Evolutionary conservation across 2,329 filamentous ascomycete species (phyloP).

Genomic region (Microdochium trichocladiopsis): DNA sequence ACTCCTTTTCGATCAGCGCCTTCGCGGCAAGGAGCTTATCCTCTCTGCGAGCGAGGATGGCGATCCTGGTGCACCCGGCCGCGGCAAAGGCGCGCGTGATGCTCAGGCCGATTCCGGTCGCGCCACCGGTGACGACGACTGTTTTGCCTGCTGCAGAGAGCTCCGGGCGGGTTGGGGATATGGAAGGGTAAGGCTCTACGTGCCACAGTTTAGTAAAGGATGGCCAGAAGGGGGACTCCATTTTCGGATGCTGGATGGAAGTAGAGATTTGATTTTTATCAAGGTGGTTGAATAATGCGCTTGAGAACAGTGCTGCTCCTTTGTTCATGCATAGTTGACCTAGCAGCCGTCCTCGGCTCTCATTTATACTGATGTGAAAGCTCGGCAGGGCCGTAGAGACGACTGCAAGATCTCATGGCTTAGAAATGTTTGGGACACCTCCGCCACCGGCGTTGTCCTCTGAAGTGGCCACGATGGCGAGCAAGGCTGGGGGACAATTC

Average conservation of each 20-base stretch:
- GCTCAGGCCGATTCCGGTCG: slow-evolving; percentile 16
- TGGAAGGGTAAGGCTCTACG: slow-evolving; percentile 9
- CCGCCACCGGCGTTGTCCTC: background rate
- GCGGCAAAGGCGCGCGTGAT: slow-evolving; percentile 14
- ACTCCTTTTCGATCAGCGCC: slow-evolving; percentile 5
- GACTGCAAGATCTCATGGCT: background rate
- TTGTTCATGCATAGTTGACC: background rate
- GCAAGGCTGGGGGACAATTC: background rate
- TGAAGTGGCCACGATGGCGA: background rate
- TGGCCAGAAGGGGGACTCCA: background rate
- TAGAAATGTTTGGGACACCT: background rate
- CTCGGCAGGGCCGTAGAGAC: background rate
- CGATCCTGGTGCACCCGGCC: slow-evolving; percentile 16
- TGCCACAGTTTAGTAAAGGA: slow-evolving; percentile 6
- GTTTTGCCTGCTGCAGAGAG: slow-evolving; percentile 16
- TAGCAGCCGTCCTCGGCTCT: background rate
- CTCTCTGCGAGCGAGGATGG: slow-evolving; percentile 15
- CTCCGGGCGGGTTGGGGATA: slow-evolving; percentile 8
- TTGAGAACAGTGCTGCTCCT: background rate
- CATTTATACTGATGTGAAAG: background rate
- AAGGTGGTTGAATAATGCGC: background rate
- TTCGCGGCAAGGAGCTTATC: slow-evolving; percentile 12
- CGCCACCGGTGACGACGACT: slow-evolving; percentile 21
- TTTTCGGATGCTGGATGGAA: background rate
- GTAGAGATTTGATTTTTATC: background rate